Evolutionary conservation across 176 grass and related monocot genomes (phyloP), one percentile per base, ranked within the genome.

Genomic region (Phoenix dactylifera): DNA sequence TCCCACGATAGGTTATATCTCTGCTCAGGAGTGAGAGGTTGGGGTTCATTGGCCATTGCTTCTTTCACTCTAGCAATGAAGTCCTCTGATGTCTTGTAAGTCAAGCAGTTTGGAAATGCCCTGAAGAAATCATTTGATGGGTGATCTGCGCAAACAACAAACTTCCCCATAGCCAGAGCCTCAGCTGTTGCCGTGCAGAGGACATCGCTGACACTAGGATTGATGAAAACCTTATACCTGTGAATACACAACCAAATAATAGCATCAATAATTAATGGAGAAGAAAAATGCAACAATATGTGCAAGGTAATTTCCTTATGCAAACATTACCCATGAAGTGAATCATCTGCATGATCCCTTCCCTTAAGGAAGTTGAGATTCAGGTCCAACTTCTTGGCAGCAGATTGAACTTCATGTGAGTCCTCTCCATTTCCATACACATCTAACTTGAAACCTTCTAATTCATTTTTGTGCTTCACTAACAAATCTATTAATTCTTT

Each of bases 111-210:
- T 0, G 93, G 84, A 54, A 98, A 98, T 7, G 76, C 70, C 44
- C 73, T 71, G 80, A 98, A 98, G 73, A 98, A 98, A 54, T 98
- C 84, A 22, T 98, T 98, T 53, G 93, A 98, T 0, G 84, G 93
- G 64, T 98, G 93, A 52, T 89, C 87, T 1, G 87, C 82, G 17
- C 84, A 98, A 18, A 97, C 77, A 14, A 97, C 92, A 4, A 91
- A 91, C 68, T 97, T 98, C 0, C 93, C 93, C 87, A 88, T 92
- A 0, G 87, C 88, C 1, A 92, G 73, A 0, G 93, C 93, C 76
- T 98, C 93, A 0, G 88, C 84, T 0, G 88, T 98, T 7, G 87
- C 88, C 0, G 93, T 92, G 73, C 87, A 92, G 4, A 92, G 78
- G 56, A 86, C 93, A 26, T 89, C 88, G 3, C 93, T 98, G 22